Base-by-base conservation (phyloP, 2,329 filamentous ascomycete genomes). In the Penicillium sp. region DNA sequence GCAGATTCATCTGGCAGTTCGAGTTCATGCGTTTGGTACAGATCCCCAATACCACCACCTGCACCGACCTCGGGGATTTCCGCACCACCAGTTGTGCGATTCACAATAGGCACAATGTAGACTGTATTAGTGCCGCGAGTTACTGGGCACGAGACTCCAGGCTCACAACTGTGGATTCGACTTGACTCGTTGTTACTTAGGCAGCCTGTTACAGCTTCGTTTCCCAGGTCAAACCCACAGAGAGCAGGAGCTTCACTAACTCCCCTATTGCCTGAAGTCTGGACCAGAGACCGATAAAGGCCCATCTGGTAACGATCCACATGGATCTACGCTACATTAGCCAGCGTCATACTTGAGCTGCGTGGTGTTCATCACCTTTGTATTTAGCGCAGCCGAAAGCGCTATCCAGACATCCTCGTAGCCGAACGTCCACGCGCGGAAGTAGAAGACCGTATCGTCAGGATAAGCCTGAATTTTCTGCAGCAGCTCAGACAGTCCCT, bases 401-500 rank as follows among this genome's bases (percentile, higher is more conserved):
- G 88, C 85, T 51, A 89, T 74, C 89, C 89, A 96, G 0, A 95
- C 88, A 45, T 95, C 86, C 64, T 97, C 90, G 55, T 96, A 95
- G 0, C 87, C 87, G 63, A 93, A 93, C 0, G 91, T 96, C 89
- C 90, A 95, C 1, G 88, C 81, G 49, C 89, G 81, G 40, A 97
- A 77, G 65, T 95, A 86, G 61, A 95, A 96, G 1, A 85, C 66
- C 0, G 88, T 95, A 34, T 88, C 80, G 1, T 73, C 54, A 0
- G 89, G 84, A 64, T 91, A 95, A 22, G 71, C 63, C 0, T 71
- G 66, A 0, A 95, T 76, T 57, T 88, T 85, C 4, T 73, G 69
- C 1, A 96, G 61, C 0, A 96, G 75, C 61, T 95, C 87, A 1
- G 72, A 72, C 10, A 95, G 73, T 0, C 90, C 90, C 45, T 91